Evolutionary conservation across 345 rosid species (phyloP).

Genomic region (Cardiospermum halicacabum): DNA sequence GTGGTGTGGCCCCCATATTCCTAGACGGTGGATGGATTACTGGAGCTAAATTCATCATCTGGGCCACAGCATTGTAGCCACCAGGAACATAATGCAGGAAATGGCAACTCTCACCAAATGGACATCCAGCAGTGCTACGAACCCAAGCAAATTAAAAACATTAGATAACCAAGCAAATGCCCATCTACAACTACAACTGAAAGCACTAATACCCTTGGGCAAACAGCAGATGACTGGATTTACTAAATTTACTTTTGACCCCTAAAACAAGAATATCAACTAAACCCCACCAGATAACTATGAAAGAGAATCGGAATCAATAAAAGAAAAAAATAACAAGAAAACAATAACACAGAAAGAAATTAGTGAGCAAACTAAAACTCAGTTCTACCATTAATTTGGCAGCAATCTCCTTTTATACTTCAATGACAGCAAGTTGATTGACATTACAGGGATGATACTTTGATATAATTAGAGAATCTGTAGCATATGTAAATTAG

Average conservation of each 20-base stretch:
- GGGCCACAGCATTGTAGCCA: constrained; percentile 74
- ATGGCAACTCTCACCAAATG: constrained; percentile 90
- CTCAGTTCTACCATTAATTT: constrained; percentile 6
- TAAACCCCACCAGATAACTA: background rate
- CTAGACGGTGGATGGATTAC: constrained; percentile 41
- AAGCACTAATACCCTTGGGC: background rate
- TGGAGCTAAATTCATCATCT: constrained; percentile 63
- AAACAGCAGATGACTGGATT: background rate
- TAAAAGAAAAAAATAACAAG: background rate
- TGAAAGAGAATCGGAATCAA: background rate
- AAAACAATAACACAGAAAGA: background rate
- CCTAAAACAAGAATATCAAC: background rate
- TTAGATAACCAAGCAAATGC: background rate
- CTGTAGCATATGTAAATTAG: constrained; percentile 9
- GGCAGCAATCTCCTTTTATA: constrained; percentile 9
- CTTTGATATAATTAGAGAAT: background rate
- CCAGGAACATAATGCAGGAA: constrained; percentile 81
- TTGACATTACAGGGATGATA: background rate
- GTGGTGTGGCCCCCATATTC: constrained; percentile 32
- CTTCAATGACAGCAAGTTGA: constrained; percentile 5
- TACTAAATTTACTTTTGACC: background rate
- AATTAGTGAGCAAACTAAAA: background rate
- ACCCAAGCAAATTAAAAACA: constrained; percentile 6
- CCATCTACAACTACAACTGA: background rate
- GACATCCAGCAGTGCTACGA: constrained; percentile 85